Percentiles rank a stretch among this genome's conserved stretches.
phyloP scores from a whole-genome alignment of 2,329 filamentous ascomycete species.

The Chrysoporthe cubensis region DNA sequence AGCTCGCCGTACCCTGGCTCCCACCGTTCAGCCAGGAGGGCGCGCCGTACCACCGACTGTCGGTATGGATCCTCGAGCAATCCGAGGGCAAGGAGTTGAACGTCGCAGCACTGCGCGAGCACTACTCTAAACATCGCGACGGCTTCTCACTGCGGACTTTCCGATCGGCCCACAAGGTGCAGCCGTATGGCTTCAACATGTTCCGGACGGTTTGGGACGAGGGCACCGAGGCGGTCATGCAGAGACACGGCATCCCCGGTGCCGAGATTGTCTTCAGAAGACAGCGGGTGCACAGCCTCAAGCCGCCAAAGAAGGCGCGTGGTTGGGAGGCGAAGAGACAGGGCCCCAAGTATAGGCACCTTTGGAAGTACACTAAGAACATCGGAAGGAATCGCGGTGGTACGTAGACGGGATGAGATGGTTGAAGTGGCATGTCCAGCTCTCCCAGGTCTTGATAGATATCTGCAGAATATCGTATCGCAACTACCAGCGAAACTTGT shows the following conservation, averaged over 20 bases:
- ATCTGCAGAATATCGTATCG: slow-evolving; percentile 2
- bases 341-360: slow-evolving; percentile 65
- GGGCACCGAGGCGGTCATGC: slow-evolving; percentile 84
- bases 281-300: slow-evolving; percentile 72
- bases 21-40: slow-evolving; percentile 89
- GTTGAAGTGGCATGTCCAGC: background rate
- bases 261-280: slow-evolving; percentile 84
- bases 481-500: background rate
- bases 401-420: slow-evolving; percentile 15
- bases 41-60: slow-evolving; percentile 85
- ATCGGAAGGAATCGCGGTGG: slow-evolving; percentile 42
- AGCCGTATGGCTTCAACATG: slow-evolving; percentile 79
- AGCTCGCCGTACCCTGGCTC: slow-evolving; percentile 80
- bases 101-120: slow-evolving; percentile 57
- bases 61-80: slow-evolving; percentile 84
- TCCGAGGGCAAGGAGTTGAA: slow-evolving; percentile 63
- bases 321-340: slow-evolving; percentile 71
- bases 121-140: slow-evolving; percentile 56
- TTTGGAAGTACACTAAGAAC: slow-evolving; percentile 68
- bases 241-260: slow-evolving; percentile 72
- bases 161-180: slow-evolving; percentile 68
- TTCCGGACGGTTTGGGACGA: slow-evolving; percentile 94
- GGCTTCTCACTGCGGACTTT: slow-evolving; percentile 78
- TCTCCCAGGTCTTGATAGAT: background rate
- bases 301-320: slow-evolving; percentile 62